These are phyloP conservation scores for Fusarium marasasianum DNA, from an alignment of 2,329 filamentous ascomycete species.

Conservation along the genomic window DNA sequence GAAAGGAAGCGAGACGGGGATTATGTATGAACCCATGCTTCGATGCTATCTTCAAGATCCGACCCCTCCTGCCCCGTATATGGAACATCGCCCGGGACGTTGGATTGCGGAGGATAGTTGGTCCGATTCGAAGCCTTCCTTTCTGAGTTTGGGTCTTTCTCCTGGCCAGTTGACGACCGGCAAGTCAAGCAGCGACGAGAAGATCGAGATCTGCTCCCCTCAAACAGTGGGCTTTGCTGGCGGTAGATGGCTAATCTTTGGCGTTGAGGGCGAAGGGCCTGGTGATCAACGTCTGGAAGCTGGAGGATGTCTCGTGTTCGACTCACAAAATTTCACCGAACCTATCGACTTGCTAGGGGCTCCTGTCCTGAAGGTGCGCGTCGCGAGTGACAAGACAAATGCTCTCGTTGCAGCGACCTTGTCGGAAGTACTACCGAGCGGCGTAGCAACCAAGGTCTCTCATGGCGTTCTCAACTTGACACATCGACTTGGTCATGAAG, in stretches of 20 bases:
- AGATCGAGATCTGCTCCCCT: not conserved
- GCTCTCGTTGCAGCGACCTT: not conserved
- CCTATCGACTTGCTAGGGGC: not conserved
- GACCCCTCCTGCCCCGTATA: not conserved
- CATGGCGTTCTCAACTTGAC: constrained; percentile 2
- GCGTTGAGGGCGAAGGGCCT: not conserved
- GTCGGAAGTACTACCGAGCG: not conserved
- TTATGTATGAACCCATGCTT: constrained; percentile 5
- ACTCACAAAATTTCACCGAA: not conserved
- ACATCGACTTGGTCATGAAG: not conserved
- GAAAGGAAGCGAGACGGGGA: not conserved
- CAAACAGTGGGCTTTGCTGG: not conserved
- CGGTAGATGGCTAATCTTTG: constrained; percentile 3
- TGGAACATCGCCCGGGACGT: not conserved
- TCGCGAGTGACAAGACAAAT: not conserved
- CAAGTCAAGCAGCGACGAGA: not conserved
- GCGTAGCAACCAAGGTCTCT: not conserved
- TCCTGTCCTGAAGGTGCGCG: not conserved
- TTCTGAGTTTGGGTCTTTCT: not conserved
- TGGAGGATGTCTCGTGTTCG: not conserved
- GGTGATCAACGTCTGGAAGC: constrained; percentile 2
- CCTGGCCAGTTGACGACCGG: not conserved
- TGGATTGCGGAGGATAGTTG: constrained; percentile 1
- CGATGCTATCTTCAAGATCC: not conserved
- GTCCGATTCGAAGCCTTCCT: not conserved